Evolutionary conservation across 768 basidiomycete species (phyloP), one percentile per base, ranked within the genome.

Genomic region (Tricholoma sp.): DNA sequence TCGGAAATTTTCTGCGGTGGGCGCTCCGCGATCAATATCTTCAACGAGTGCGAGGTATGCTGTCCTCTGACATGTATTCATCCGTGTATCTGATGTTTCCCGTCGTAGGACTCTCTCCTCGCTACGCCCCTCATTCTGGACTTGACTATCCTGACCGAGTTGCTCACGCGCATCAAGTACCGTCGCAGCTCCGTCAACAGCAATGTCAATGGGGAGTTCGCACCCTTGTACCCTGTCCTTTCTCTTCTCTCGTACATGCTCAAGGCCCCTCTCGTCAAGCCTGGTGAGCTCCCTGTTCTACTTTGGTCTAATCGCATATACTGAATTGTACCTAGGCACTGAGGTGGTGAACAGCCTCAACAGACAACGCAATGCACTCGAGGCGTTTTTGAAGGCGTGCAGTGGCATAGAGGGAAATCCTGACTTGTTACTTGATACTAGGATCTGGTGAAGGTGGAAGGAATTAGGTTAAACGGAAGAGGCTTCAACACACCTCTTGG

Each of bases 1-100:
- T 95, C 92, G 10, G 95, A 98, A 80, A 94, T 98, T 66, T 88
- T 95, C 77, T 96, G 95, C 68, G 95, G 95, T 63, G 95, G 95
- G 29, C 80, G 92, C 59, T 91, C 89, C 61, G 92, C 90, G 10
- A 94, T 97, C 79, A 94, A 91, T 71, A 92, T 94, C 75, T 97
- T 96, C 83, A 98, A 98, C 72, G 91, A 95, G 72, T 98, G 96
- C 80, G 94, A 96, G 79, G 88, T 87, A 61, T 17, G 31, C 10
- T 32, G 8, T 10, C 31, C 8, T 10, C 39, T 17, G 9, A 67
- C 37, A 2, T 15, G 1, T 18, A 34, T 17, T 41, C 24, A 50
- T 50, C 57, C 9, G 2, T 6, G 8, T 8, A 34, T 13, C 9
- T 8, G 13, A 9, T 34, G 34, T 34, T 6, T 51, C 18, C 31